Conservation (phyloP, 2,329 filamentous ascomycete genomes). For the Penicillium sumatraense region DNA sequence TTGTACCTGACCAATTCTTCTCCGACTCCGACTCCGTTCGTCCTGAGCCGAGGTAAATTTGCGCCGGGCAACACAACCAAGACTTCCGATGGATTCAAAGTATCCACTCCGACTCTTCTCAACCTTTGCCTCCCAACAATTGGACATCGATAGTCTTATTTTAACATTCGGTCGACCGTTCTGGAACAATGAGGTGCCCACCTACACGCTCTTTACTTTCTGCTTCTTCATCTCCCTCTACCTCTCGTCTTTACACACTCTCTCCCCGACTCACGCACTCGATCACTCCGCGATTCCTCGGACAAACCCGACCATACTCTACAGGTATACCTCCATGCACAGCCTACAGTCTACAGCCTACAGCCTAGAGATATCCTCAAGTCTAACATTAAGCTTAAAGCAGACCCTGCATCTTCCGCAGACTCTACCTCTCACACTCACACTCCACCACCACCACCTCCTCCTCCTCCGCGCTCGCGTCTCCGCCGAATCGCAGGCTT, state of each 20-base stretch:
- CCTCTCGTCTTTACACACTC: constrained; percentile 20
- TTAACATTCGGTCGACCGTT: background rate
- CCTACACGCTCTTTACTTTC: constrained; percentile 1
- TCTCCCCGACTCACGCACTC: constrained; percentile 12
- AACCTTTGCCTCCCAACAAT: constrained; percentile 21
- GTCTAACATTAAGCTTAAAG: background rate
- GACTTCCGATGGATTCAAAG: too few species aligned
- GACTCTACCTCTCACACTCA: constrained; percentile 9
- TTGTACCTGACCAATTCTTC: too few species aligned
- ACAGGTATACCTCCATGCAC: background rate
- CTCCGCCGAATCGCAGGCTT: constrained; percentile 43
- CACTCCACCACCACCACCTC: constrained; percentile 21
- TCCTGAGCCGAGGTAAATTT: constrained; percentile 21
- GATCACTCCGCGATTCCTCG: background rate
- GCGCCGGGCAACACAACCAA: too few species aligned
- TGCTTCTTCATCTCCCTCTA: constrained; percentile 3
- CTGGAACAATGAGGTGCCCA: constrained; percentile 19
- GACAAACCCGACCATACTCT: background rate
- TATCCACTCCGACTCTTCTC: constrained; percentile 11
- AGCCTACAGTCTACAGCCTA: too few species aligned
- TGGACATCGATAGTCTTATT: background rate
- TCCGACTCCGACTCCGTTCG: too few species aligned
- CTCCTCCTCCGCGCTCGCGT: constrained; percentile 31
- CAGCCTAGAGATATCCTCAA: background rate
- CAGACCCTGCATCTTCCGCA: background rate